phyloP scores from a whole-genome alignment of 1,284 basidiomycete genomes.

The Somion occarium region DNA sequence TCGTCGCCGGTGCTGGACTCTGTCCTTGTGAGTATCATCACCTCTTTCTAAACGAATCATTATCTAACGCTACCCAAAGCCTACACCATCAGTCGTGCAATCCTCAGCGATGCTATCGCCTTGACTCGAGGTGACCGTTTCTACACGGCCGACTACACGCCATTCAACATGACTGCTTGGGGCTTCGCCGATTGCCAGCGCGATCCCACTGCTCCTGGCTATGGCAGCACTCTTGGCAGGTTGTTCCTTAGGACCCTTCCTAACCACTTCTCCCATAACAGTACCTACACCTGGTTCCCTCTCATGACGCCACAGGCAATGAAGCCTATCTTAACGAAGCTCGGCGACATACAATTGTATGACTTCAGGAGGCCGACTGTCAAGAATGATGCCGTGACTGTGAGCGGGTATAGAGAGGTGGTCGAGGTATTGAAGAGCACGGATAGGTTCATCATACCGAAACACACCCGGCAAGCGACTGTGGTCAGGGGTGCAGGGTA shows the following conservation, averaged over 20 bases:
- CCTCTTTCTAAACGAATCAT: neutral
- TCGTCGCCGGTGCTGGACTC: conserved; percentile 74
- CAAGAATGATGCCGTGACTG: conserved; percentile 22
- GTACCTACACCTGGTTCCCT: conserved; percentile 82
- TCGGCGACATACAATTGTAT: conserved; percentile 51
- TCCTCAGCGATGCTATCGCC: conserved; percentile 84
- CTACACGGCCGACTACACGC: conserved; percentile 80
- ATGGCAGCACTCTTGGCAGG: conserved; percentile 71
- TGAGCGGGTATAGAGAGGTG: conserved; percentile 48
- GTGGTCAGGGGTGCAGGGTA: conserved; percentile 59
- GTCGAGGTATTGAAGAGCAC: conserved; percentile 46
- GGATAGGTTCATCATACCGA: conserved; percentile 43
- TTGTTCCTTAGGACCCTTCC: conserved; percentile 74
- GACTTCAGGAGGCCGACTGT: conserved; percentile 42
- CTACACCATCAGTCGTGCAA: conserved; percentile 84
- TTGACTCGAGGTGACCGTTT: conserved; percentile 81
- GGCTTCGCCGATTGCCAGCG: conserved; percentile 77
- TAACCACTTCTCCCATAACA: conserved; percentile 61
- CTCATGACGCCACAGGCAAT: conserved; percentile 73
- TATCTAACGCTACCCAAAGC: conserved; percentile 44
- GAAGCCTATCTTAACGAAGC: conserved; percentile 50
- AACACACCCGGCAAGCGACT: conserved; percentile 41
- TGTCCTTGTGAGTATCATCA: conserved; percentile 54
- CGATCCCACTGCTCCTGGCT: conserved; percentile 60
- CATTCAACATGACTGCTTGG: conserved; percentile 79